A percentile compares a stretch with the other conserved stretches of the same genome.
phyloP scores from a whole-genome alignment of 2,329 filamentous ascomycete genomes.

The Venturia pyrina region DNA sequence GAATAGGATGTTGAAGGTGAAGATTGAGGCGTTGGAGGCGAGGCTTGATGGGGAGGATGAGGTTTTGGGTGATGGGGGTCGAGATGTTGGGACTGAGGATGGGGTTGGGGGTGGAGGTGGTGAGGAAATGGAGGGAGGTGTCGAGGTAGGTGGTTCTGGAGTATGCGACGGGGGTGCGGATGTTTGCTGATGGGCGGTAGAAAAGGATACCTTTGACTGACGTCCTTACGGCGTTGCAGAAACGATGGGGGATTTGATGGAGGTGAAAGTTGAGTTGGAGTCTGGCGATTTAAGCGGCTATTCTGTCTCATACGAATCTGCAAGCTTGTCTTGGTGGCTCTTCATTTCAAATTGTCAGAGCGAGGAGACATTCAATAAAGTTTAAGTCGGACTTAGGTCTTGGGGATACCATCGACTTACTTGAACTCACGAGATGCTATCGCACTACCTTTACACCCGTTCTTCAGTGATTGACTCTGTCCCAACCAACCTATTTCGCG shows the following conservation, averaged over 20 bases:
- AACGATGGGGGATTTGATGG: neutral
- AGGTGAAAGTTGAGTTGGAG: too few relatives aligned
- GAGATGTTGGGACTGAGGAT: neutral
- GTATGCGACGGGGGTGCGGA: neutral
- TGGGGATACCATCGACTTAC: too few relatives aligned
- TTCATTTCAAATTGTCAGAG: too few relatives aligned
- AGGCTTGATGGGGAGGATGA: neutral
- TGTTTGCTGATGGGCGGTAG: neutral
- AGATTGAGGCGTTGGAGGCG: neutral
- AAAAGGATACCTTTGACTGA: neutral
- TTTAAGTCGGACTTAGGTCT: too few relatives aligned
- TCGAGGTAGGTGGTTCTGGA: neutral
- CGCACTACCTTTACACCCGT: too few relatives aligned
- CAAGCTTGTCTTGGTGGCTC: too few relatives aligned
- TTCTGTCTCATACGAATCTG: too few relatives aligned
- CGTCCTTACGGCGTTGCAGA: neutral
- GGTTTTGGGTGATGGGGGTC: neutral
- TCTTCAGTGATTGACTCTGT: too few relatives aligned
- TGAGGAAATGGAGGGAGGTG: neutral
- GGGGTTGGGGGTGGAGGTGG: neutral
- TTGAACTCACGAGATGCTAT: too few relatives aligned
- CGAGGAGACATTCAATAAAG: too few relatives aligned
- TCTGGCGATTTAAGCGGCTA: too few relatives aligned
- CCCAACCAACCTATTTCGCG: too few relatives aligned
- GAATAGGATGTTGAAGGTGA: neutral